These are phyloP conservation scores for Tieghemostelium lacteum DNA, from an alignment of 78 protist species.

Conservation along the genomic window DNA sequence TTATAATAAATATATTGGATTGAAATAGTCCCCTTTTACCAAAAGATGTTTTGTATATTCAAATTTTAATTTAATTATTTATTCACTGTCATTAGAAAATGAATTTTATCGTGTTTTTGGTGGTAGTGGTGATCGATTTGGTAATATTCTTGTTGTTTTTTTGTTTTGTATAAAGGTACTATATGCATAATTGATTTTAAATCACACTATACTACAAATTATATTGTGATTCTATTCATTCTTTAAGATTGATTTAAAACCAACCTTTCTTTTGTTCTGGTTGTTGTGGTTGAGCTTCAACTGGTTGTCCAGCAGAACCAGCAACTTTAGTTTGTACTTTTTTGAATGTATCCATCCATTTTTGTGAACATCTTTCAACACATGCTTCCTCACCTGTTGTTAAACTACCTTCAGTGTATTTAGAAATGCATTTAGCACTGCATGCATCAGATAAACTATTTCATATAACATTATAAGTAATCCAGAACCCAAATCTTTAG, in stretches of 20 bases:
- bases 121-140: no score
- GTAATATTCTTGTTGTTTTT: no score
- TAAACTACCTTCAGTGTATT: constrained; percentile 49
- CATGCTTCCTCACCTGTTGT: constrained; percentile 42
- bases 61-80: no score
- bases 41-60: no score
- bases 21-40: no score
- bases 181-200: no score
- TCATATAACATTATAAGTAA: neutral
- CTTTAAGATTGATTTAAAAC: constrained; percentile 29
- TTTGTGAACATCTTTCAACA: constrained; percentile 50
- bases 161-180: no score
- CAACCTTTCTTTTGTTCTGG: constrained; percentile 50
- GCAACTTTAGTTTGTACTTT: constrained; percentile 33
- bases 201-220: neutral
- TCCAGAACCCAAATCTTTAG: neutral
- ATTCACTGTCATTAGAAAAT: no score
- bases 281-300: neutral
- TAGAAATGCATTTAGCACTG: constrained; percentile 34
- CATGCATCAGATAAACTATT: constrained; percentile 31
- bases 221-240: neutral
- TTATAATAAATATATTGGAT: no score
- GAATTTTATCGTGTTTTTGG: no score
- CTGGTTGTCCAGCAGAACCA: neutral
- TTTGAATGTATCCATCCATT: constrained; percentile 56